Conservation (phyloP, 2,329 filamentous ascomycete genomes). For the Pestalotiopsis sp. region DNA sequence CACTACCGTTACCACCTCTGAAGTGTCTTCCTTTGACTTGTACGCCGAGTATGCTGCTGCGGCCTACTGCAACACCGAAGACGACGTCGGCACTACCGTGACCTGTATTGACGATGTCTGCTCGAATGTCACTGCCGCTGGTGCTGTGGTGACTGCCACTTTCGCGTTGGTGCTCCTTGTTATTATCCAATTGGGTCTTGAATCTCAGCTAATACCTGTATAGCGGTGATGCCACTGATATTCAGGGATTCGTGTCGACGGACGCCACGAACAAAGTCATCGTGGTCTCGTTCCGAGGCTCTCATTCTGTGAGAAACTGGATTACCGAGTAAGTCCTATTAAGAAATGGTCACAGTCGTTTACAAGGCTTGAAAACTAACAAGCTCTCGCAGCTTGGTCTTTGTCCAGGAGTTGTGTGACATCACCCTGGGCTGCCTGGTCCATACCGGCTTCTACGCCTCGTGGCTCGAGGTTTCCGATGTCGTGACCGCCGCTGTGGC, state of each 20-base stretch:
- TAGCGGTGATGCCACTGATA: constrained; percentile 44
- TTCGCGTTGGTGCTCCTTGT: constrained; percentile 34
- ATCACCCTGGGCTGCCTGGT: constrained; percentile 49
- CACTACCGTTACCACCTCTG: constrained; percentile 17
- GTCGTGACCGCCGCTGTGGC: constrained; percentile 45
- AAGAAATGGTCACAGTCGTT: background rate
- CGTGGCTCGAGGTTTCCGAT: constrained; percentile 56
- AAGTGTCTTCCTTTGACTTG: constrained; percentile 44
- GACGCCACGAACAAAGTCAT: constrained; percentile 54
- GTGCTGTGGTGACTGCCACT: constrained; percentile 44
- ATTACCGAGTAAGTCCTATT: constrained; percentile 48
- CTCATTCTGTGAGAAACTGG: constrained; percentile 61
- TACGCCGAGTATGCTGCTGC: constrained; percentile 55
- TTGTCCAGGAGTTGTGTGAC: constrained; percentile 37
- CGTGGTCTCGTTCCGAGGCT: constrained; percentile 63
- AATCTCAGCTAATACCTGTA: background rate
- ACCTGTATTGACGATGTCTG: constrained; percentile 47
- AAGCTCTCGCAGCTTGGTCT: constrained; percentile 34
- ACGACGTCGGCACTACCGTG: constrained; percentile 38
- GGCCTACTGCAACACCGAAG: constrained; percentile 54
- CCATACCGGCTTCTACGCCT: constrained; percentile 60
- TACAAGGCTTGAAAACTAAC: background rate
- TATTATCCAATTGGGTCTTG: background rate
- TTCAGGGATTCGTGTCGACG: constrained; percentile 52
- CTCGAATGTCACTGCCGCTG: constrained; percentile 42